phyloP scores from a whole-genome alignment of 352 stramenopile species.

The Pythium sukuiense region DNA sequence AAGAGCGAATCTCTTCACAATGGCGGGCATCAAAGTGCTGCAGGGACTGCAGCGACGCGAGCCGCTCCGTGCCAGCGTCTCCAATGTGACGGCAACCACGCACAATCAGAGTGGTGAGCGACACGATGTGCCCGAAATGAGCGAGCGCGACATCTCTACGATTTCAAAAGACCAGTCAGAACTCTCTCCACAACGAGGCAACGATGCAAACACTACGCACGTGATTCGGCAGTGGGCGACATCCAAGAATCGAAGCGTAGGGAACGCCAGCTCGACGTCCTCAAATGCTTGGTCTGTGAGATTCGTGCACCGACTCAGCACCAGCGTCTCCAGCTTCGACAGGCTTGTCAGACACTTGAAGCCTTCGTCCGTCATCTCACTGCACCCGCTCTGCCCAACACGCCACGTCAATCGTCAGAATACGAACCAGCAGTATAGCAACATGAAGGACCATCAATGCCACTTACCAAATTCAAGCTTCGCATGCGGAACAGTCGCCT shows the following conservation, averaged over 20 bases:
- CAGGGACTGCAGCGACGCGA: slow-evolving; percentile 39
- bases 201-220: slow-evolving; percentile 7
- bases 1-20: slow-evolving; percentile 52
- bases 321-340: slow-evolving; percentile 48
- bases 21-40: slow-evolving; percentile 73
- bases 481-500: slow-evolving; percentile 38
- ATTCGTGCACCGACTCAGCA: slow-evolving; percentile 53
- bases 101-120: slow-evolving; percentile 24
- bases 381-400: slow-evolving; percentile 45
- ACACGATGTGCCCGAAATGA: slow-evolving; percentile 24
- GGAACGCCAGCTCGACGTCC: slow-evolving; percentile 39
- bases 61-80: slow-evolving; percentile 44
- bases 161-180: background rate
- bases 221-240: slow-evolving; percentile 49
- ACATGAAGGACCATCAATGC: background rate
- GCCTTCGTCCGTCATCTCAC: slow-evolving; percentile 52
- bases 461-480: slow-evolving; percentile 55
- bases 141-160: slow-evolving; percentile 28
- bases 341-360: slow-evolving; percentile 48
- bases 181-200: too few relatives aligned
- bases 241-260: slow-evolving; percentile 46
- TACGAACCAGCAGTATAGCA: background rate
- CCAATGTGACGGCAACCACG: slow-evolving; percentile 52
- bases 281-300: slow-evolving; percentile 55
- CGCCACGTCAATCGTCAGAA: background rate